Evolutionary conservation across 352 stramenopile genomes (phyloP).

Genomic region (Globisporangium ultimum): DNA sequence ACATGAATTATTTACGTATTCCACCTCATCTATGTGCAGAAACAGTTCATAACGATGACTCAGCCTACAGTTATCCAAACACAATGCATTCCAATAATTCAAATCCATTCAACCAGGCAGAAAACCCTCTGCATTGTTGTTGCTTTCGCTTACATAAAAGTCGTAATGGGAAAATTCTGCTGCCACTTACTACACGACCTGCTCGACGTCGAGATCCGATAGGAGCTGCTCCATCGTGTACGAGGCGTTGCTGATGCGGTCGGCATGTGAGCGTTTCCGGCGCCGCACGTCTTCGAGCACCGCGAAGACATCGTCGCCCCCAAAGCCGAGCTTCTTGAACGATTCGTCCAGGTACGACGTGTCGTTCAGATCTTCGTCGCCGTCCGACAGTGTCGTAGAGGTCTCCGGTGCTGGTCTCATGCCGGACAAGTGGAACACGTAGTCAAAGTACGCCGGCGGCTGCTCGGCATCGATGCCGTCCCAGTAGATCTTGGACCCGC

Average conservation of each 20-base stretch:
- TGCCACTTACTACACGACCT: too few relatives aligned
- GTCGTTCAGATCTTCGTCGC: slow-evolving; percentile 17
- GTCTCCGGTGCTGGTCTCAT: not conserved
- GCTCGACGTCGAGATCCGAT: not conserved
- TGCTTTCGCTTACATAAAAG: too few relatives aligned
- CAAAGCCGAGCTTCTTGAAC: not conserved
- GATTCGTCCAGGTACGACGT: not conserved
- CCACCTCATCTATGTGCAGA: too few relatives aligned
- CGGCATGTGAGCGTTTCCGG: slow-evolving; percentile 2
- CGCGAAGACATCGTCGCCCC: not conserved
- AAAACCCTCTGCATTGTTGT: too few relatives aligned
- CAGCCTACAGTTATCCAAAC: too few relatives aligned
- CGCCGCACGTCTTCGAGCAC: not conserved
- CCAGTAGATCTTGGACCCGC: slow-evolving; percentile 8
- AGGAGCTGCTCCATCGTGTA: slow-evolving; percentile 10
- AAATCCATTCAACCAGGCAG: too few relatives aligned
- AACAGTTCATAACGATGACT: too few relatives aligned
- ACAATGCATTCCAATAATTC: too few relatives aligned
- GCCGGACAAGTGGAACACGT: slow-evolving; percentile 6
- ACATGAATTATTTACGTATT: too few relatives aligned
- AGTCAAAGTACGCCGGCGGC: slow-evolving; percentile 18
- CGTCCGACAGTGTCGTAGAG: not conserved
- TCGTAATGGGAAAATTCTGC: too few relatives aligned
- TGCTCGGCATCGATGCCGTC: slow-evolving; percentile 8
- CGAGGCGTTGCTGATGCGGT: slow-evolving; percentile 5